phyloP scores from a whole-genome alignment of 345 rosid species.

The Acer campestre region DNA sequence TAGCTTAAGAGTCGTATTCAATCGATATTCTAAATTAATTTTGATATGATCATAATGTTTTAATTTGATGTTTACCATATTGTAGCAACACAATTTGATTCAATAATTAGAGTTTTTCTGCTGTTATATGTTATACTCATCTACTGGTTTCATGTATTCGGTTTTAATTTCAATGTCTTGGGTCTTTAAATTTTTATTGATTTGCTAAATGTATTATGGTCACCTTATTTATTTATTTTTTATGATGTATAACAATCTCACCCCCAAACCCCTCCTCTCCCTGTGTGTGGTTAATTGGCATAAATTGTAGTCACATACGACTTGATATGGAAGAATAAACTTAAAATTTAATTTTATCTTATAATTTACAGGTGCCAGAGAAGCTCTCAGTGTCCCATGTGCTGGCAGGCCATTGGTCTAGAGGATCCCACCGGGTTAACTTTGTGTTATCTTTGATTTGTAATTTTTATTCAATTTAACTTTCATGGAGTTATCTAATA shows the following conservation, averaged over 20 bases:
- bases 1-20: not conserved
- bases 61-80: not conserved
- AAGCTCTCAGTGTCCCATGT: conserved; percentile 85
- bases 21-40: not conserved
- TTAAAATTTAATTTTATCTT: not conserved
- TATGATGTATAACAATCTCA: not conserved
- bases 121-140: not conserved
- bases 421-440: conserved; percentile 61
- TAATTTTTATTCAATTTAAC: not conserved
- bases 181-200: not conserved
- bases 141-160: not conserved
- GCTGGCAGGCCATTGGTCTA: conserved; percentile 67
- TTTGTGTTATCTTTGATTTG: not conserved
- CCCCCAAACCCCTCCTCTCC: no score
- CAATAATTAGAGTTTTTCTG: no score
- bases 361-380: conserved; percentile 62
- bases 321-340: not conserved
- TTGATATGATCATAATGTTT: not conserved
- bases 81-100: not conserved
- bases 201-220: not conserved
- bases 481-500: conserved; percentile 16
- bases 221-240: not conserved
- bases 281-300: not conserved
- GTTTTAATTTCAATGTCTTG: not conserved
- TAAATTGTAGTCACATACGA: not conserved